These are phyloP conservation scores for Thelephora aurantiotincta DNA, from an alignment of 768 basidiomycete genomes.

Conservation along the genomic window DNA sequence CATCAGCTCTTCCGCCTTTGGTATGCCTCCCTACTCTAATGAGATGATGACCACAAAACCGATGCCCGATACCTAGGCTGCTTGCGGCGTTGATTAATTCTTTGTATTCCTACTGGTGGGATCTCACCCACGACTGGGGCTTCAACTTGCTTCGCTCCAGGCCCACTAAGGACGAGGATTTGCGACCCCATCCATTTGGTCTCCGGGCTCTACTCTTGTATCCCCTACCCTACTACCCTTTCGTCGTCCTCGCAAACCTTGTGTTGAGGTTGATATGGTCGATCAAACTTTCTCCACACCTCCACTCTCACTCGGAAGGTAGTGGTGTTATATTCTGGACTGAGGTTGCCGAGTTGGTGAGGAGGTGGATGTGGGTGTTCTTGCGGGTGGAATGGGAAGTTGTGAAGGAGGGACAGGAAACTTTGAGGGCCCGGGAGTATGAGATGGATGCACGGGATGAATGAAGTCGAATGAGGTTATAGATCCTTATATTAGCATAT, in stretches of 20 bases:
- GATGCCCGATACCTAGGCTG: constrained; percentile 36
- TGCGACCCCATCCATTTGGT: constrained; percentile 45
- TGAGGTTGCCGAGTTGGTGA: constrained; percentile 76
- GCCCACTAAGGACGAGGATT: constrained; percentile 9
- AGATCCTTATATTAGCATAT: too few species aligned
- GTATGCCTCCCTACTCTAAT: constrained; percentile 25
- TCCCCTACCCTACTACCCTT: constrained; percentile 74
- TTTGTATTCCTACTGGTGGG: constrained; percentile 97
- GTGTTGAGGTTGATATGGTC: constrained; percentile 89
- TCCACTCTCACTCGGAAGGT: constrained; percentile 69
- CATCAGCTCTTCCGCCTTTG: constrained; percentile 75
- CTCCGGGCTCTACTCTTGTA: constrained; percentile 66
- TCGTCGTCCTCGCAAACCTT: constrained; percentile 71
- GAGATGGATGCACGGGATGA: not conserved
- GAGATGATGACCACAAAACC: not conserved
- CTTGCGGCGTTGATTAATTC: constrained; percentile 80
- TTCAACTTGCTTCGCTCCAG: constrained; percentile 43
- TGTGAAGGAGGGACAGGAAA: constrained; percentile 36
- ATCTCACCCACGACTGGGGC: constrained; percentile 97
- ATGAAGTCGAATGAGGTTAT: too few species aligned
- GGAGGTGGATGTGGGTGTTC: constrained; percentile 98
- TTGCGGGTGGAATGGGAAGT: constrained; percentile 95
- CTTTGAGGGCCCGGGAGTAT: constrained; percentile 1
- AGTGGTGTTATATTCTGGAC: constrained; percentile 78
- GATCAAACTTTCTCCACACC: constrained; percentile 76